Evolutionary conservation across 176 grass and related monocot genomes (phyloP).

Genomic region (Puccinellia tenuiflora): DNA sequence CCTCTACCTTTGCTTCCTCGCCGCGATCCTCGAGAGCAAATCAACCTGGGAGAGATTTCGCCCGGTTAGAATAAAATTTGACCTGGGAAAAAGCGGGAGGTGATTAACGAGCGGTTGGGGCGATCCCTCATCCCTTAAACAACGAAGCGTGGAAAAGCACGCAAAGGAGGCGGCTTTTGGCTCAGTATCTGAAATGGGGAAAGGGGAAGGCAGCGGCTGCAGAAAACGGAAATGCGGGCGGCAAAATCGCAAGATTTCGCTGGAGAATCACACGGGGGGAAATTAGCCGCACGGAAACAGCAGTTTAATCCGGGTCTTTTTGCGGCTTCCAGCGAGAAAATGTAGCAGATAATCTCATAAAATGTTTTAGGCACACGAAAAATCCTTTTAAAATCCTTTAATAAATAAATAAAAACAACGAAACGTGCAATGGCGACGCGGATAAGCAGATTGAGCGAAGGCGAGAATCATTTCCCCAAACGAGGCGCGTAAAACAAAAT

Average conservation of each 20-base stretch:
- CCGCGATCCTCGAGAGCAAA: background rate
- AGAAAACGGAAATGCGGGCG: slow-evolving; percentile 42
- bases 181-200: slow-evolving; percentile 26
- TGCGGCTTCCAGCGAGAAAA: background rate
- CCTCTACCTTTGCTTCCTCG: slow-evolving; percentile 22
- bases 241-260: slow-evolving; percentile 6
- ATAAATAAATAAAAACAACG: too few species aligned
- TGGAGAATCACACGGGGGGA: background rate
- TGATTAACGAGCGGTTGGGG: slow-evolving; percentile 24
- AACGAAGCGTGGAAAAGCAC: slow-evolving; percentile 50
- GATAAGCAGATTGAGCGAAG: background rate
- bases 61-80: slow-evolving; percentile 29
- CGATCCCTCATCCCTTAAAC: slow-evolving; percentile 23
- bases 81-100: slow-evolving; percentile 20
- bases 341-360: background rate
- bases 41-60: slow-evolving; percentile 36
- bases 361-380: background rate
- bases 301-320: background rate
- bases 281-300: background rate
- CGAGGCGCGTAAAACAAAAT: background rate
- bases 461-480: background rate
- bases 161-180: slow-evolving; percentile 63
- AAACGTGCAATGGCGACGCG: slow-evolving; percentile 19
- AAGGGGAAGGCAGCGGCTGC: slow-evolving; percentile 13
- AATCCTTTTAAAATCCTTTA: background rate